Conservation (phyloP, 2,329 filamentous ascomycete species). For the Torrubiella hemipterigena region DNA sequence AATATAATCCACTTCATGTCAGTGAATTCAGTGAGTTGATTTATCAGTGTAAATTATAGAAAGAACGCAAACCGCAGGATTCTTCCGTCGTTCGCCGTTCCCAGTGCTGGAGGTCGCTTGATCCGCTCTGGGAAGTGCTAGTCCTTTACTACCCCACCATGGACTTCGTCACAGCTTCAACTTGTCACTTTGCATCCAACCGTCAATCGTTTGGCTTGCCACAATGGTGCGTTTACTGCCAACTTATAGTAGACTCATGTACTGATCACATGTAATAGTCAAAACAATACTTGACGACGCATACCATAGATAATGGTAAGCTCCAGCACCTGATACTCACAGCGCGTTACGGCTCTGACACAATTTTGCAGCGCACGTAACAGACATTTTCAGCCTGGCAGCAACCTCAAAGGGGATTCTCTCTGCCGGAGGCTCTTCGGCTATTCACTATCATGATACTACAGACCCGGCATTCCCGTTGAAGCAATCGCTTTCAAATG, state of each 20-base stretch:
- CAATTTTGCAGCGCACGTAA: constrained; percentile 53
- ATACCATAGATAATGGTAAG: constrained; percentile 76
- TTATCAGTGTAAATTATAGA: no score
- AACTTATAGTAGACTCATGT: not conserved
- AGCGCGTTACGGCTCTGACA: constrained; percentile 9
- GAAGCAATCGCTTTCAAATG: constrained; percentile 64
- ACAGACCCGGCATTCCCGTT: constrained; percentile 60
- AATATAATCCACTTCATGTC: no score
- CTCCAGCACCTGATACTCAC: constrained; percentile 15
- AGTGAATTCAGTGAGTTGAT: no score
- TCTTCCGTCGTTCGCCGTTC: no score
- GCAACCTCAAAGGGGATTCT: constrained; percentile 63
- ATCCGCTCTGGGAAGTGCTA: no score
- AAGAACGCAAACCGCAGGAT: no score
- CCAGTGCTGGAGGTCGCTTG: no score
- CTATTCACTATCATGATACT: constrained; percentile 70
- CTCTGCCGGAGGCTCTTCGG: constrained; percentile 75
- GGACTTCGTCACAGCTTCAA: no score
- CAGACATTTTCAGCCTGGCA: constrained; percentile 75
- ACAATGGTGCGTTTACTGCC: constrained; percentile 3
- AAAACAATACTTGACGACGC: constrained; percentile 93
- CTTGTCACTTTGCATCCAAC: no score
- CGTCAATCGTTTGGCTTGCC: not conserved
- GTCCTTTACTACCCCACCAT: no score
- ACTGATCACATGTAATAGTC: constrained; percentile 48